Base-by-base conservation (phyloP, 2,329 filamentous ascomycete genomes). In the Epichloe gansuensis region DNA sequence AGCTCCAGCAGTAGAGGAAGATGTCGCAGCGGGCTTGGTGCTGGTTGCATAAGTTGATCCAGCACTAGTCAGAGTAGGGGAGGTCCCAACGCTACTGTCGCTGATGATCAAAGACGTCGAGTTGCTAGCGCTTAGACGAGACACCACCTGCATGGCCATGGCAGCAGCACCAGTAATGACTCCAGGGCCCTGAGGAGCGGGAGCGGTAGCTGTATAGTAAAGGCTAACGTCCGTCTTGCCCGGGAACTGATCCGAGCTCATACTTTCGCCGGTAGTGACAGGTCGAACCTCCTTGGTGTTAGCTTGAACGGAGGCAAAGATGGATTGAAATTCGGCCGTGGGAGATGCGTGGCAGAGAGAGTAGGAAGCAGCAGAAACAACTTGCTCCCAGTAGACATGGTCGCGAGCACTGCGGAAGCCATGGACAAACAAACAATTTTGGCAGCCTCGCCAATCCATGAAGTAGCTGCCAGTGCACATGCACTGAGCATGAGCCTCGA, bases 401-500 rank as follows among this genome's bases (percentile, higher is more conserved):
- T 68, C 65, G 17, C 60, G 64, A 54, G 66, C 62, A 27, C 63
- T 66, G 42, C 68, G 67, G 7, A 64, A 62, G 45, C 70, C 71
- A 58, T 74, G 70, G 13, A 67, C 59, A 42, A 61, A 62, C 13
- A 72, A 62, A 56, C 71, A 75, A 35, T 64, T 54, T 35, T 70
- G 66, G 59, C 71, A 74, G 49, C 63, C 67, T 9, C 61, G 51
- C 69, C 71, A 73, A 53, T 72, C 68, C 31, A 55, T 39, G 60
- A 74, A 74, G 63, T 66, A 73, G 52, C 63, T 66, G 39, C 71
- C 68, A 9, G 59, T 60, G 61, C 72, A 75, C 63, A 73, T 69
- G 60, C 71, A 71, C 57, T 63, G 55, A 43, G 62, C 62, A 55
- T 68, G 63, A 23, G 57, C 62, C 42, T 58, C 54, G 49, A 53